Percentiles rank a stretch among this genome's conserved stretches.
Conservation (phyloP, 202 grass and related monocot genomes). For the Eragrostis tef region DNA sequence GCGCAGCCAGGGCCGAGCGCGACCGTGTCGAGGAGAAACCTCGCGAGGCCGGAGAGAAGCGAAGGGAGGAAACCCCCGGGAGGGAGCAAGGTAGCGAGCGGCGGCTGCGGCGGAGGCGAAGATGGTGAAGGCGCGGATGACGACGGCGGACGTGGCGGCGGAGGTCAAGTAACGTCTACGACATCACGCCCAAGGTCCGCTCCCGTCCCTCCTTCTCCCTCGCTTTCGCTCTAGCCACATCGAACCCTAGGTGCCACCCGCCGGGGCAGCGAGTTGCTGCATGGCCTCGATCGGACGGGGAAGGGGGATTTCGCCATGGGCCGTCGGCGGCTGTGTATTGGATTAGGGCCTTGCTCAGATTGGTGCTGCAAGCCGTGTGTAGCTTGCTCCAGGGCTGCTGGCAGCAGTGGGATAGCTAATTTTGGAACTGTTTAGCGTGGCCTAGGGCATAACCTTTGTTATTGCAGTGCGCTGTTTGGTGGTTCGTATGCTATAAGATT, state of each 20-base stretch:
- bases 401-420: not conserved
- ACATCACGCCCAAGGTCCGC: slow-evolving; percentile 84
- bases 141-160: slow-evolving; percentile 94
- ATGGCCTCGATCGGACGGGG: not conserved
- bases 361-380: not conserved
- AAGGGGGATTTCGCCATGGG: not conserved
- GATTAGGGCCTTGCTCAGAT: not conserved
- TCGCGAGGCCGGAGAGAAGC: not conserved
- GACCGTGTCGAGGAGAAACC: slow-evolving; percentile 7
- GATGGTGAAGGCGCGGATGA: slow-evolving; percentile 99
- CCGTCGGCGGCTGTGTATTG: not conserved
- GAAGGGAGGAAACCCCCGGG: slow-evolving; percentile 24
- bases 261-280: not conserved
- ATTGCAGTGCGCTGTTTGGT: not conserved
- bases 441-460: not conserved
- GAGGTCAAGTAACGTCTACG: slow-evolving; percentile 99
- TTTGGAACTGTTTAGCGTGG: not conserved
- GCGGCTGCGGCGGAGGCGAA: slow-evolving; percentile 65
- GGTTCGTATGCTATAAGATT: not conserved
- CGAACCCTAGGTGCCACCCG: slow-evolving; percentile 8
- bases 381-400: not conserved
- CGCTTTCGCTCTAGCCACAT: not conserved
- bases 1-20: not conserved
- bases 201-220: not conserved
- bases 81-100: not conserved